Base-by-base conservation (phyloP, 192 early-diverging fungal species). In the Pecoramyces ruminantium region DNA sequence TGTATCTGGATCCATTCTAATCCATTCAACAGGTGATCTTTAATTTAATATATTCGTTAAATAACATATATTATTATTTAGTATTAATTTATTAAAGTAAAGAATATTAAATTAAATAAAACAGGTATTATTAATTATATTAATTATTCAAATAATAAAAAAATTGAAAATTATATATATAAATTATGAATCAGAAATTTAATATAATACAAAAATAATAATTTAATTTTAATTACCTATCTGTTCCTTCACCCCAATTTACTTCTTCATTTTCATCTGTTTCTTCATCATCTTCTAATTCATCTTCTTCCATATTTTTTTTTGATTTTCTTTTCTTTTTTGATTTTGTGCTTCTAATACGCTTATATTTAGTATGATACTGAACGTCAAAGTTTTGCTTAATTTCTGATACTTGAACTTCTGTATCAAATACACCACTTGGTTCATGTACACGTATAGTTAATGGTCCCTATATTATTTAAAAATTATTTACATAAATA, bases 341-440 rank as follows among this genome's bases (percentile, higher is more conserved):
- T 13, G 92, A 91, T 0, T 91, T 90, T 18, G 91, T 94, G 38
- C 95, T 88, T 18, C 94, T 89, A 82, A 97, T 96, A 83, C 96
- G 93, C 87, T 98, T 98, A 85, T 99, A 98, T 86, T 98, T 98
- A 21, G 96, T 97, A 85, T 98, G 96, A 85, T 97, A 99, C 80
- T 92, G 93, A 27, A 98, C 92, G 81, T 98, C 95, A 79, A 93
- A 94, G 38, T 92, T 89, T 82, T 96, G 91, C 30, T 86, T 82
- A 27, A 82, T 81, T 77, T 93, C 93, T 40, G 93, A 92, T 77
- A 99, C 92, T 51, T 94, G 81, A 25, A 91, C 83, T 80, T 91
- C 87, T 12, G 87, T 90, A 39, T 90, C 89, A 83, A 89, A 90
- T 4, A 78, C 84, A 27, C 88, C 88, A n/a, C 83, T 83, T 25